Base-by-base conservation (phyloP, 169 alveolate species). In the Besnoitia besnoiti region DNA sequence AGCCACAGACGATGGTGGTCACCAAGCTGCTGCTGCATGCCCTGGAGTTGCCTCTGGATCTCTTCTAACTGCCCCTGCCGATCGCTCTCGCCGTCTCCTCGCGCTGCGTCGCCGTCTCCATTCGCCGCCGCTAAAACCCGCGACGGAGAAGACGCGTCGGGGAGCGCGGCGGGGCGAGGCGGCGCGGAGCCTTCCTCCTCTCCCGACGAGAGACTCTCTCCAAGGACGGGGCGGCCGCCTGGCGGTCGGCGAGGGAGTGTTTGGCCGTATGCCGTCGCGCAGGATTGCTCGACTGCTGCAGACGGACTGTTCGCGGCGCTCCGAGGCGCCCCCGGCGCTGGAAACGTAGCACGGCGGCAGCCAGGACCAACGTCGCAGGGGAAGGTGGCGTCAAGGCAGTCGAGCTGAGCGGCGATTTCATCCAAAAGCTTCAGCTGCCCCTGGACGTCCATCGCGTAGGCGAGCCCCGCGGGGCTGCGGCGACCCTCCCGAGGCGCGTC, bases 371-470 rank as follows among this genome's bases (percentile, higher is more conserved):
- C n/a, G n/a, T n/a, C n/a, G n/a, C 14, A 73, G 8, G 82, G 46
- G 24, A 73, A 73, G 21, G 82, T 73, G 16, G 24, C 46, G 21
- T 73, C 82, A 2, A 73, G 46, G 16, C 46, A 35, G 46, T 73
- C 82, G 14, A 73, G 82, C 44, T 73, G 82, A 10, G 39, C 82
- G 27, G 82, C 82, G 46, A 73, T 73, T 0, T 73, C 82, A n/a
- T 73, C 82, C 8, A 73, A n/a, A 42, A 73, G 82, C 82, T 73
- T 73, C 44, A 73, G 82, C 46, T 73, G 44, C n/a, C 24, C 82
- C 46, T 73, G n/a, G 46, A 73, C 82, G 46, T 73, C 46, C 4
- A 55, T n/a, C n/a, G n/a, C n/a, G n/a, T n/a, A n/a, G n/a, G n/a
- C n/a, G n/a, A 51, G 67, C 67, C 67, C 67, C 24, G 67, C 46